A percentile compares a stretch with the other conserved stretches of the same genome.
Conservation (phyloP, 257 asterid genomes). For the Apocynum venetum region DNA sequence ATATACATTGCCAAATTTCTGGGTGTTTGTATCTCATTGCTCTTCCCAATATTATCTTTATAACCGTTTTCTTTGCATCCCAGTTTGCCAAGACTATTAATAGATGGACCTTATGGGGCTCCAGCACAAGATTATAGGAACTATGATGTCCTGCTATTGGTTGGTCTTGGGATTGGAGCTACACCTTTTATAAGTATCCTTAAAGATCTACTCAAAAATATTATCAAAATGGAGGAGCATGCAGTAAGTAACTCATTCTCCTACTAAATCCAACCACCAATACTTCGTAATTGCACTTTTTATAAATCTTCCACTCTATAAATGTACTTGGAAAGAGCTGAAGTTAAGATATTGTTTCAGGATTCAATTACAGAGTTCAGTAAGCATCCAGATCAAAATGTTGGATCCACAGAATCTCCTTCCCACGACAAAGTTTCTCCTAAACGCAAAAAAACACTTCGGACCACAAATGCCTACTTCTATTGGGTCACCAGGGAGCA, state of each 20-base stretch:
- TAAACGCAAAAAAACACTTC: slow-evolving; percentile 45
- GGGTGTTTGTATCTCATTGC: neutral
- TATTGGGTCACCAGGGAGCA: slow-evolving; percentile 98
- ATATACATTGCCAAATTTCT: neutral
- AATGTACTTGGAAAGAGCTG: neutral
- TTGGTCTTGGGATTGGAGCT: slow-evolving; percentile 98
- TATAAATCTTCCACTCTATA: neutral
- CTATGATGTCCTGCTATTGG: slow-evolving; percentile 80
- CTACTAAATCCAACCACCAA: neutral
- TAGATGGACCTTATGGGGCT: slow-evolving; percentile 98
- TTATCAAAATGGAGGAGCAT: slow-evolving; percentile 80
- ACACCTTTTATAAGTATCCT: slow-evolving; percentile 93
- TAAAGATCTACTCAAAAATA: slow-evolving; percentile 75
- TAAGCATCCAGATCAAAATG: slow-evolving; percentile 57
- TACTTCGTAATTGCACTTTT: neutral
- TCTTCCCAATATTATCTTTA: neutral
- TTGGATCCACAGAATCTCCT: slow-evolving; percentile 39
- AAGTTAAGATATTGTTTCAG: slow-evolving; percentile 33
- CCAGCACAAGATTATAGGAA: slow-evolving; percentile 90
- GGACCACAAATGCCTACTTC: slow-evolving; percentile 88
- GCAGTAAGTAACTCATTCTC: slow-evolving; percentile 47
- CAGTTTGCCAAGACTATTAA: slow-evolving; percentile 91
- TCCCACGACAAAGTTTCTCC: slow-evolving; percentile 48
- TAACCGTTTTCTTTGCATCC: slow-evolving; percentile 25
- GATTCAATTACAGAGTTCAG: slow-evolving; percentile 66